Conservation (phyloP, 345 rosid genomes). For the Durio zibethinus region DNA sequence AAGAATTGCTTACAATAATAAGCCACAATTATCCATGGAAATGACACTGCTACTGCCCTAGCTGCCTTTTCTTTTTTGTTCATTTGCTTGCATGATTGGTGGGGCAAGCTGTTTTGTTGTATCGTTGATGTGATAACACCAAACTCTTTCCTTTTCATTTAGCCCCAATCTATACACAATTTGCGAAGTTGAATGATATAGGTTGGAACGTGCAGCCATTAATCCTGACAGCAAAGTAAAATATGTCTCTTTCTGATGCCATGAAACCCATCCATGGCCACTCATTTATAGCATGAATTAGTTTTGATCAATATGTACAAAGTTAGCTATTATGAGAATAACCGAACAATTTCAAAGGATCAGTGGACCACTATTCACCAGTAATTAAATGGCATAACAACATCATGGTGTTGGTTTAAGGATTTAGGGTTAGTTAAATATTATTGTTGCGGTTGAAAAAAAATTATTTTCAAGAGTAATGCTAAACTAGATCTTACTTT, state of each 20-base stretch:
- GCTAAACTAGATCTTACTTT: too few relatives aligned
- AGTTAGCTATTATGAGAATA: not conserved
- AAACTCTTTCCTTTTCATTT: not conserved
- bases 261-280: not conserved
- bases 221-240: not conserved
- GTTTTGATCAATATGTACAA: conserved; percentile 15
- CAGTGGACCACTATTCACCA: not conserved
- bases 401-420: not conserved
- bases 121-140: not conserved
- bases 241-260: not conserved
- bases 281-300: not conserved
- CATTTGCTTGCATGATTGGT: not conserved
- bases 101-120: not conserved
- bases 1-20: not conserved
- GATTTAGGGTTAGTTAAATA: too few relatives aligned
- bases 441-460: too few relatives aligned
- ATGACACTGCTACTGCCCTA: not conserved
- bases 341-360: conserved; percentile 23
- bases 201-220: not conserved
- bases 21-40: not conserved
- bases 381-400: not conserved
- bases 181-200: not conserved
- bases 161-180: not conserved
- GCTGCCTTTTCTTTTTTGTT: not conserved
- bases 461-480: too few relatives aligned